These are phyloP conservation scores for Pezicula carpinea DNA, from an alignment of 2,329 filamentous ascomycete genomes.

Conservation along the genomic window DNA sequence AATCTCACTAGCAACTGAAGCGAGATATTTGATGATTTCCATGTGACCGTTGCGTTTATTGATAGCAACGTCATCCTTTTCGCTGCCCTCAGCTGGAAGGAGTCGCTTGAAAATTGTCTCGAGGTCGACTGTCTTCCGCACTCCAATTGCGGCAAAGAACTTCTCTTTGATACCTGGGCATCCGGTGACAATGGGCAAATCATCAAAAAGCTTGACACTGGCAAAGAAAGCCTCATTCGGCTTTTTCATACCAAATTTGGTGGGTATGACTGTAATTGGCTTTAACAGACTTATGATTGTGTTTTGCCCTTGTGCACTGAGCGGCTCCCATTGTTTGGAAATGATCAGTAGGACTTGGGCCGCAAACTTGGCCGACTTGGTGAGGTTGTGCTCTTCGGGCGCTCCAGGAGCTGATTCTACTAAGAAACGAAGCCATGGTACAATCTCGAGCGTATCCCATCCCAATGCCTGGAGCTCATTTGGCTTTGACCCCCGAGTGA, in stretches of 20 bases:
- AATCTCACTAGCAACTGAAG: constrained; percentile 86
- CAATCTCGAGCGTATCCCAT: constrained; percentile 80
- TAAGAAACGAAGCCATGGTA: constrained; percentile 81
- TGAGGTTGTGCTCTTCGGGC: constrained; percentile 63
- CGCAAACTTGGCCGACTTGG: constrained; percentile 68
- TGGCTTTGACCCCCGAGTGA: constrained; percentile 65
- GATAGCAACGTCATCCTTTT: constrained; percentile 42
- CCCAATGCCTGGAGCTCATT: constrained; percentile 74
- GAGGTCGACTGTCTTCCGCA: constrained; percentile 91
- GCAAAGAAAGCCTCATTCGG: constrained; percentile 87
- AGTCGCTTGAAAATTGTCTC: constrained; percentile 89
- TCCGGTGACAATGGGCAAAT: constrained; percentile 75
- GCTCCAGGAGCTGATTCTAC: constrained; percentile 60
- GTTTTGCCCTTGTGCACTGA: constrained; percentile 61
- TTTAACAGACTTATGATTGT: constrained; percentile 62
- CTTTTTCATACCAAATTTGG: constrained; percentile 82
- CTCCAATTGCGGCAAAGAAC: constrained; percentile 75
- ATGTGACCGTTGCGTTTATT: constrained; percentile 79
- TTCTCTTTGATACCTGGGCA: constrained; percentile 85
- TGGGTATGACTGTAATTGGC: constrained; percentile 74
- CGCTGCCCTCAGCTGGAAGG: constrained; percentile 46
- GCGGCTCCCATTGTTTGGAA: constrained; percentile 86
- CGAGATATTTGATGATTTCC: constrained; percentile 89
- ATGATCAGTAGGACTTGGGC: constrained; percentile 71
- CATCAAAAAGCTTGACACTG: constrained; percentile 91